Conservation (phyloP, 2,329 filamentous ascomycete species). For the Calonectria ilicicola region DNA sequence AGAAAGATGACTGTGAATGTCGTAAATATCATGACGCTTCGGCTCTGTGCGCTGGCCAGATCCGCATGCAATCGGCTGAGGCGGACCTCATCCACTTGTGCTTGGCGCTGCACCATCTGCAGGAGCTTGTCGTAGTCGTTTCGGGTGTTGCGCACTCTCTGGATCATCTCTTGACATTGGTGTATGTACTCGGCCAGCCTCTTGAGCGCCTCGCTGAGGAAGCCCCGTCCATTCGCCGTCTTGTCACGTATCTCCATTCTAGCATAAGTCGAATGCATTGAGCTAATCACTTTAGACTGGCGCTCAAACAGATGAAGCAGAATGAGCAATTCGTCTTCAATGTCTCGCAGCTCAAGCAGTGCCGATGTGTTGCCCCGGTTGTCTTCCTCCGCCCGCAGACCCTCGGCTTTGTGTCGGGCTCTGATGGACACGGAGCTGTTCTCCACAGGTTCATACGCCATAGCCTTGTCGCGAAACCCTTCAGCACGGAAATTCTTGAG, state of each 20-base stretch:
- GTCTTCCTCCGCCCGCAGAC: constrained; percentile 63
- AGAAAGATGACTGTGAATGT: constrained; percentile 73
- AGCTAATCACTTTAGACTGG: constrained; percentile 63
- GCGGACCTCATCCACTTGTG: constrained; percentile 74
- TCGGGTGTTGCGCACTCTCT: constrained; percentile 67
- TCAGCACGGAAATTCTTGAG: constrained; percentile 72
- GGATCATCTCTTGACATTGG: constrained; percentile 67
- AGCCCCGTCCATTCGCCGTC: constrained; percentile 61
- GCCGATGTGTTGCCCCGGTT: constrained; percentile 74
- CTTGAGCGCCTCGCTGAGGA: constrained; percentile 64
- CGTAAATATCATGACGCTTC: constrained; percentile 75
- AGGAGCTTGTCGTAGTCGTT: constrained; percentile 75
- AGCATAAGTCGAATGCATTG: constrained; percentile 59
- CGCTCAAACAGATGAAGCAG: constrained; percentile 68
- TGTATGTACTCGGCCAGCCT: constrained; percentile 67
- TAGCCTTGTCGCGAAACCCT: constrained; percentile 62
- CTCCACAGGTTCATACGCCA: constrained; percentile 54
- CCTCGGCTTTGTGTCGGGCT: constrained; percentile 53
- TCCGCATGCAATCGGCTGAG: constrained; percentile 73
- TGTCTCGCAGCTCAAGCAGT: constrained; percentile 71
- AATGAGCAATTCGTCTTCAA: constrained; percentile 72
- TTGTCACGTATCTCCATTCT: constrained; percentile 54
- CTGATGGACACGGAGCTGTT: constrained; percentile 54
- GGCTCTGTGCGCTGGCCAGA: constrained; percentile 70
- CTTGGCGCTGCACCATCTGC: constrained; percentile 75